Evolutionary conservation across 1,139 yeast genomes (phyloP), one percentile per base, ranked within the genome.

Genomic region (Blastobotrys elegans): DNA sequence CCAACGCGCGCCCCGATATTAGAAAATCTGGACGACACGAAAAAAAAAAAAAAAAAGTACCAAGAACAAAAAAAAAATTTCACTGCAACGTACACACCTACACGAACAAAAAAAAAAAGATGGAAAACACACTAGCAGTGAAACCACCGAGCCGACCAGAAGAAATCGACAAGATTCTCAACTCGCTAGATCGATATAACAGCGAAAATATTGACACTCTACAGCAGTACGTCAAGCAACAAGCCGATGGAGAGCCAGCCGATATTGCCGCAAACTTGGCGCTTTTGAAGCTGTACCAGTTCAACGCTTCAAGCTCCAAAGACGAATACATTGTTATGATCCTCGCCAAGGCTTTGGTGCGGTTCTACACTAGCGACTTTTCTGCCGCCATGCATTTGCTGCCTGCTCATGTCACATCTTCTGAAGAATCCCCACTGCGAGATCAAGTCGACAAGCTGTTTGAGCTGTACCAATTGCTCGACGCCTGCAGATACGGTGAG

Each of bases 231-330:
- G 67, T 72, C 40, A 55, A 57, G 33, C 55, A 61, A 31, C 78
- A 74, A 54, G 70, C 73, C 53, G 62, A 62, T 24, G 68, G 67
- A 16, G 49, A 41, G 20, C 62, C 65, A 50, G 64, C 66, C 50
- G 78, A 74, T 54, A 61, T 71, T 43, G 66, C 64, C 50, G 73
- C 77, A 51, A 73, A 72, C 56, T 56, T 73, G 57, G 78, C 77
- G 1, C 62, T 73, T 29, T 63, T 74, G 49, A 74, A 74, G 52
- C 65, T 74, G 44, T 73, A 67, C 53, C 71, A 66, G 50, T 63
- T 68, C 58, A 67, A 67, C 55, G 67, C 61, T 38, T 56, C 66
- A 11, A 5, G n/a, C 14, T 56, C 65, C n/a, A 63, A 63, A 33
- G 74, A 73, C 49, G 72, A 71, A 13, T 57, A 65, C 26, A 68